A percentile compares a stretch with the other conserved stretches of the same genome.
phyloP scores from a whole-genome alignment of 176 grass and related monocot species.

The Oryza longistaminata region DNA sequence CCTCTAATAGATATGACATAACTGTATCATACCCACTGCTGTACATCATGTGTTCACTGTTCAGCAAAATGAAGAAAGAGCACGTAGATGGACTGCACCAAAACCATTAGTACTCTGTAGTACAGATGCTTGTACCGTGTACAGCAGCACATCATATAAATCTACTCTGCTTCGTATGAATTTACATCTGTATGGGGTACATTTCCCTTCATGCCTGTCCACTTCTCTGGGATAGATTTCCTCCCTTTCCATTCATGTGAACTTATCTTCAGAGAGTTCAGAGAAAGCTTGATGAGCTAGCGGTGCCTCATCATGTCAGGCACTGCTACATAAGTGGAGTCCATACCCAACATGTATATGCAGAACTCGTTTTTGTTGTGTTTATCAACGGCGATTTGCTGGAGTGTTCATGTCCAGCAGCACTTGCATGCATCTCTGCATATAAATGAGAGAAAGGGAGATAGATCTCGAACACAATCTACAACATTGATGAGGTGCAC shows the following conservation, averaged over 20 bases:
- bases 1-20: neutral
- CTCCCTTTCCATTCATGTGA: neutral
- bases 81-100: neutral
- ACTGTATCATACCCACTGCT: neutral
- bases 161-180: neutral
- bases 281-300: constrained; percentile 5
- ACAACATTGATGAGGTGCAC: constrained; percentile 38
- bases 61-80: neutral
- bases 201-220: neutral
- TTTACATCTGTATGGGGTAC: neutral
- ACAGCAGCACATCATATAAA: neutral
- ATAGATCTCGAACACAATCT: constrained; percentile 33
- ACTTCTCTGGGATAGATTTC: neutral
- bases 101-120: neutral
- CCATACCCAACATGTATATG: no score
- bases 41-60: neutral
- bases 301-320: neutral
- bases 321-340: no score
- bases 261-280: neutral
- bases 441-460: constrained; percentile 17
- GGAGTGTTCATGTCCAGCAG: neutral
- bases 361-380: neutral
- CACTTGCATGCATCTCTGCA: neutral
- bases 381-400: neutral
- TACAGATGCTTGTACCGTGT: neutral